phyloP scores from a whole-genome alignment of 768 basidiomycete genomes.

The Fomitopsis serialis region DNA sequence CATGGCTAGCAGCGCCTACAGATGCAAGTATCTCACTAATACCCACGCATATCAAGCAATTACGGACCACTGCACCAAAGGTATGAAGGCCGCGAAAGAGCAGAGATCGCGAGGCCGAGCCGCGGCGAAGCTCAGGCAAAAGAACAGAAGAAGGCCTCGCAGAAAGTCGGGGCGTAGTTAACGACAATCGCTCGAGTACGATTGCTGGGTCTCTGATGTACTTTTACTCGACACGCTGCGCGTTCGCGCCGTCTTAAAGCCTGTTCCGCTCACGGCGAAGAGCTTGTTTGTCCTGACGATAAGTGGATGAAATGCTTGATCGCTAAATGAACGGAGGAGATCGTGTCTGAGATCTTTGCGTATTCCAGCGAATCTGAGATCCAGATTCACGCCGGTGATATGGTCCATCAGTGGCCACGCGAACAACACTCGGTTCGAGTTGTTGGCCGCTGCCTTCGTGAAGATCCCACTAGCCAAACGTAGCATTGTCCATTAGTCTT shows the following conservation, averaged over 20 bases:
- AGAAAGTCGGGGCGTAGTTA: background rate
- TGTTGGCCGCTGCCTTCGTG: background rate
- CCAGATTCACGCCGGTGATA: background rate
- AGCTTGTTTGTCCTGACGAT: too few relatives aligned
- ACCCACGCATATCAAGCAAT: slow-evolving; percentile 78
- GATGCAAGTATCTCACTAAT: slow-evolving; percentile 30
- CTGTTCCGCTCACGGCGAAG: too few relatives aligned
- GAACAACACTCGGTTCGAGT: too few relatives aligned
- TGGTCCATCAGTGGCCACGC: too few relatives aligned
- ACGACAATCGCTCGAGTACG: too few relatives aligned
- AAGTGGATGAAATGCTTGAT: too few relatives aligned
- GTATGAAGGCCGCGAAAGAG: slow-evolving; percentile 69
- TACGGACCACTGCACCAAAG: slow-evolving; percentile 75
- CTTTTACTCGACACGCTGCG: too few relatives aligned
- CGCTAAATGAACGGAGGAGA: background rate
- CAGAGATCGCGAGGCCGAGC: slow-evolving; percentile 44
- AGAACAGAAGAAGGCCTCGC: background rate
- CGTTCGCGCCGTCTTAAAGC: too few relatives aligned
- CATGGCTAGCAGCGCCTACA: slow-evolving; percentile 46
- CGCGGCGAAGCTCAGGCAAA: slow-evolving; percentile 36
- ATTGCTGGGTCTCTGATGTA: too few relatives aligned
- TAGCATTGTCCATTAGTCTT: too few relatives aligned
- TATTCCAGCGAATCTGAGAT: background rate
- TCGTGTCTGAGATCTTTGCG: background rate
- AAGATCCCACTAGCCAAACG: background rate